Percentiles rank a stretch among this genome's conserved stretches.
phyloP scores from a whole-genome alignment of 768 basidiomycete genomes.

The Tricholoma matsutake region DNA sequence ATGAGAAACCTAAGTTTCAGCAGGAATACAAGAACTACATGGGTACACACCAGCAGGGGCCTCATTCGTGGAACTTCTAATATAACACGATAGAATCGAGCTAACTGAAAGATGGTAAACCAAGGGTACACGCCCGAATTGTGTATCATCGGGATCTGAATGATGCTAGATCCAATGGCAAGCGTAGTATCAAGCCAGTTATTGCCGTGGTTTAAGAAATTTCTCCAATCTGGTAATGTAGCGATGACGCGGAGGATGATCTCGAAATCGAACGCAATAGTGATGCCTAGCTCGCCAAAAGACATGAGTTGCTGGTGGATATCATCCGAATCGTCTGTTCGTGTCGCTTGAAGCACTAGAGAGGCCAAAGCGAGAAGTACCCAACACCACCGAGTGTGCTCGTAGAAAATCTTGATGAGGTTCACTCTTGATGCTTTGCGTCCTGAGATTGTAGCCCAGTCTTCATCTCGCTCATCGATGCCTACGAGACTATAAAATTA shows the following conservation, averaged over 20 bases:
- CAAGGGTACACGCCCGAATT: conserved; percentile 70
- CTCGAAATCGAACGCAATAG: conserved; percentile 85
- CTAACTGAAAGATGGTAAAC: conserved; percentile 86
- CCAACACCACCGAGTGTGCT: conserved; percentile 68
- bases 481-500: conserved; percentile 25
- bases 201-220: conserved; percentile 59
- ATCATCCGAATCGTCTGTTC: conserved; percentile 46
- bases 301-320: conserved; percentile 50
- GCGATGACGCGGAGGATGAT: conserved; percentile 73
- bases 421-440: conserved; percentile 43
- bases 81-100: conserved; percentile 90
- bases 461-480: conserved; percentile 60
- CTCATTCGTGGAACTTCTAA: conserved; percentile 88
- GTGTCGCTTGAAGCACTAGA: conserved; percentile 69
- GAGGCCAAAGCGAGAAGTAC: conserved; percentile 70
- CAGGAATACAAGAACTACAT: not conserved
- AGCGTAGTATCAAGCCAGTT: conserved; percentile 80
- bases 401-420: conserved; percentile 51
- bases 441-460: conserved; percentile 49
- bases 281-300: conserved; percentile 71
- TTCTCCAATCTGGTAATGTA: conserved; percentile 78
- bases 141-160: conserved; percentile 80
- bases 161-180: conserved; percentile 70
- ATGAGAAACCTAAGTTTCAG: not conserved
- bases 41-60: conserved; percentile 65